Evolutionary conservation across 768 basidiomycete genomes (phyloP), one percentile per base, ranked within the genome.

Genomic region (Daedaleopsis nitida): DNA sequence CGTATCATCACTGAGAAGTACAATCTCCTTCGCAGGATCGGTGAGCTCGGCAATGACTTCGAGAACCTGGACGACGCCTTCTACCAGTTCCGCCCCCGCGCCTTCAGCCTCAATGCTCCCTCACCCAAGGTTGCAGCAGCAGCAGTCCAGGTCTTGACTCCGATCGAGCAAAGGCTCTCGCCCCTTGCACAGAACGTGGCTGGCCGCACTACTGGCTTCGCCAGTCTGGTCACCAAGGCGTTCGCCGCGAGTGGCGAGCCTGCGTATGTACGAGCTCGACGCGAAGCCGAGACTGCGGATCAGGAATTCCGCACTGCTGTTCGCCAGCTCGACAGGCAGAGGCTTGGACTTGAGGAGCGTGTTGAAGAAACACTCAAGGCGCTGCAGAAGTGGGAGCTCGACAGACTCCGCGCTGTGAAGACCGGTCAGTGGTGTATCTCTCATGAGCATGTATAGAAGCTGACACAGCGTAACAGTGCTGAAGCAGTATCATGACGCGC

Each of bases 371-470:
- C 85, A 1, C 76, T 96, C 49, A 94, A 90, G 75, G 70, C 81
- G 0, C 80, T 94, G 60, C 94, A 96, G 72, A 81, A 81, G 58
- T 94, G 92, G 91, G 95, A 97, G 76, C 73, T 81, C 43, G 95
- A 96, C 66, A 79, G 95, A 50, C 76, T 96, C 69, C 77, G 86
- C 24, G 90, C 91, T 4, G 85, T 96, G 59, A 95, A 95, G 78
- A 91, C 91, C 5, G 91, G 92, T 86, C 65, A 57, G 74, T 64
- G 11, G 35, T 11, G 55, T 55, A 7, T 17, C 16, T 64, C 60
- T 27, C 48, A 58, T 17, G 27, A 42, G 23, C 14, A 34, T 21
- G n/a, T 34, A 65, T 27, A 56, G 21, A 1, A 23, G 16, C 49
- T 51, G 32, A 52, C 9, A 21, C 21, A 50, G 2, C 62, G 24